Evolutionary conservation across 805 yeast genomes (phyloP).

Genomic region (Kuraishia molischiana): DNA sequence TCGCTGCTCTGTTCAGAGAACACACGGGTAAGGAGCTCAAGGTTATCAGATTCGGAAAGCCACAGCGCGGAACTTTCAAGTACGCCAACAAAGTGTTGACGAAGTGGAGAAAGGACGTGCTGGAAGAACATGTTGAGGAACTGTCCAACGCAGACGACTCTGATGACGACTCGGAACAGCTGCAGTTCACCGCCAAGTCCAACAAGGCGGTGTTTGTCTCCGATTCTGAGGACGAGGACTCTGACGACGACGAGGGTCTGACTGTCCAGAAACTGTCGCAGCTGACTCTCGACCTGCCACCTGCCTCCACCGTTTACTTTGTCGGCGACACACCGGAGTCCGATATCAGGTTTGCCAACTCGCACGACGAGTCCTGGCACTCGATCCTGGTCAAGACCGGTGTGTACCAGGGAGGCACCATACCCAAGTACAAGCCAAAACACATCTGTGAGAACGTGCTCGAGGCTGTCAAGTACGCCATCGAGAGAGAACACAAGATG

Average conservation of each 20-base stretch:
- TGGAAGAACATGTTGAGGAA: constrained; percentile 63
- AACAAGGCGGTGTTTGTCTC: constrained; percentile 11
- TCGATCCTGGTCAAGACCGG: constrained; percentile 83
- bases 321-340: constrained; percentile 90
- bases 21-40: constrained; percentile 75
- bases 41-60: constrained; percentile 83
- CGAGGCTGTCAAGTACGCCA: constrained; percentile 76
- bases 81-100: constrained; percentile 73
- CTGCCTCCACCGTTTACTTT: constrained; percentile 79
- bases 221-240: constrained; percentile 22
- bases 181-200: constrained; percentile 5
- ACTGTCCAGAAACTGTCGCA: constrained; percentile 34
- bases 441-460: constrained; percentile 63
- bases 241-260: constrained; percentile 31
- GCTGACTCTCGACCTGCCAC: constrained; percentile 51
- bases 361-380: constrained; percentile 78
- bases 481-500: constrained; percentile 67
- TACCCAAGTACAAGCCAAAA: constrained; percentile 73
- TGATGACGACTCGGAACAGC: constrained; percentile 21
- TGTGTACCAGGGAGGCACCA: constrained; percentile 73
- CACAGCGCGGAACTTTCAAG: constrained; percentile 78
- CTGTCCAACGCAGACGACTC: constrained; percentile 31
- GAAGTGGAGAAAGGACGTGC: constrained; percentile 69
- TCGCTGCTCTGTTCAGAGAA: constrained; percentile 76
- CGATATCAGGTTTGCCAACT: constrained; percentile 79